These are phyloP conservation scores for Acanthamoeba comandoni DNA, from an alignment of 208 protist species.

Conservation along the genomic window DNA sequence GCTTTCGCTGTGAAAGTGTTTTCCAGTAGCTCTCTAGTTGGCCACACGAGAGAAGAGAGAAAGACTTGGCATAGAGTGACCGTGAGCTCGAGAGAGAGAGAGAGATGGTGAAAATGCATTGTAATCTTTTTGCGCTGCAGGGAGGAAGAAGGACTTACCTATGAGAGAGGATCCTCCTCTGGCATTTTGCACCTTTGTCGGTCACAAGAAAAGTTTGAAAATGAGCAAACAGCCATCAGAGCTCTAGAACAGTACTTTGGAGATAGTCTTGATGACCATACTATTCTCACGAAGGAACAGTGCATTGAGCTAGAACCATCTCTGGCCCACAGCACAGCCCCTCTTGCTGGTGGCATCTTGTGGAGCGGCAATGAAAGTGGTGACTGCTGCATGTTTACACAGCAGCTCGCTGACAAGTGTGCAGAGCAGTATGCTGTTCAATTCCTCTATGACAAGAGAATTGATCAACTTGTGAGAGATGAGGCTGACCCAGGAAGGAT, in stretches of 20 bases:
- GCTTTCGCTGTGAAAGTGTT: no score
- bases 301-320: neutral
- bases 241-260: neutral
- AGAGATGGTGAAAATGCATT: neutral
- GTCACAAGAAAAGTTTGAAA: neutral
- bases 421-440: constrained; percentile 31
- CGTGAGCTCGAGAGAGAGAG: no score
- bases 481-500: constrained; percentile 4
- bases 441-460: constrained; percentile 46
- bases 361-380: constrained; percentile 59
- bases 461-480: constrained; percentile 11
- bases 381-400: constrained; percentile 56
- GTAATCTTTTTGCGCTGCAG: neutral
- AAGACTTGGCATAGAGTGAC: no score
- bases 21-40: constrained; percentile 2
- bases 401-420: constrained; percentile 28
- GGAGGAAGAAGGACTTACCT: constrained; percentile 7
- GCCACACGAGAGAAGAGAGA: no score
- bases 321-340: neutral
- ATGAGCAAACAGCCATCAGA: neutral
- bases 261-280: neutral
- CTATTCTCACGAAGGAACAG: neutral
- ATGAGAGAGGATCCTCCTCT: constrained; percentile 14
- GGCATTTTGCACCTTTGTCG: constrained; percentile 63
- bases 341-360: constrained; percentile 30